Conservation (phyloP, 495 filamentous ascomycete genomes). For the Trichoderma gamsii region DNA sequence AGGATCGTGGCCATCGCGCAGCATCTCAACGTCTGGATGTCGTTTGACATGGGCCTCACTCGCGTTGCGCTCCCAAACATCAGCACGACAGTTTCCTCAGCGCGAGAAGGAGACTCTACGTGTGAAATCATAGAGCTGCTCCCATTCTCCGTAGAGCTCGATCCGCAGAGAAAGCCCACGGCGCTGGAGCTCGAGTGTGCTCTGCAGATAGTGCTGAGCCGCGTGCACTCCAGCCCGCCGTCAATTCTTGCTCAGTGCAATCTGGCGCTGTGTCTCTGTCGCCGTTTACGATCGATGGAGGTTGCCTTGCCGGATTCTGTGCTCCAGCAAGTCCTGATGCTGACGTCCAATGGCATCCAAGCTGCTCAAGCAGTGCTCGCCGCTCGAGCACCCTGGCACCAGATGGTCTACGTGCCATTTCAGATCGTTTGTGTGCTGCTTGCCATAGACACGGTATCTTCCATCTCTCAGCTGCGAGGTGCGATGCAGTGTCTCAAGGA, state of each 20-base stretch:
- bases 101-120: constrained; percentile 10
- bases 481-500: constrained; percentile 42
- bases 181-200: constrained; percentile 28
- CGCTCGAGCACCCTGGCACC: constrained; percentile 44
- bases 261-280: constrained; percentile 41
- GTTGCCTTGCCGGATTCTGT: not conserved
- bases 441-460: constrained; percentile 41
- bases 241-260: constrained; percentile 43
- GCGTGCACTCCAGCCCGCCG: constrained; percentile 32
- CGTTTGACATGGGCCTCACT: constrained; percentile 47
- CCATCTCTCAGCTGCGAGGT: constrained; percentile 37
- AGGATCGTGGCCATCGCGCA: constrained; percentile 38
- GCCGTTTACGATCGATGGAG: constrained; percentile 33
- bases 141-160: constrained; percentile 32
- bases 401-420: constrained; percentile 47
- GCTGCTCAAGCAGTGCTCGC: constrained; percentile 21
- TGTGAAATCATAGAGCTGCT: constrained; percentile 35
- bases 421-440: constrained; percentile 47
- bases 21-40: constrained; percentile 42
- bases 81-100: constrained; percentile 1
- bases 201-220: constrained; percentile 18
- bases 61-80: constrained; percentile 23
- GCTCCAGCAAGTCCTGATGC: constrained; percentile 24
- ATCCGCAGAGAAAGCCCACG: constrained; percentile 27
- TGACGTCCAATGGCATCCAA: constrained; percentile 1